Base-by-base conservation (phyloP, 768 basidiomycete species). In the Cystofilobasidium capitatum region DNA sequence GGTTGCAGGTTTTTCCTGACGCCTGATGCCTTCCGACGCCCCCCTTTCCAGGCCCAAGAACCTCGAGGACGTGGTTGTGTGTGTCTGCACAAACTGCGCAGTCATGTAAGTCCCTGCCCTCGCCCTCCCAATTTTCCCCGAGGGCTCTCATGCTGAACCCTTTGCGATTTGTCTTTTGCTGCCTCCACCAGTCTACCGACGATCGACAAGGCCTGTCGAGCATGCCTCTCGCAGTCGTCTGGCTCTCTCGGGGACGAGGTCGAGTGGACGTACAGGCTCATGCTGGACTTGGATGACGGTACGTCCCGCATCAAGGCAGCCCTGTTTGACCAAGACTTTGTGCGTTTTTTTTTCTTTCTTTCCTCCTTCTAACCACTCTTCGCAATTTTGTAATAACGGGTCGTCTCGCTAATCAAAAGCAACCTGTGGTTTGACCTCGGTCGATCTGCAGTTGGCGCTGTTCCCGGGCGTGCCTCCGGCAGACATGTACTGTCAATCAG, bases 201-300 rank as follows among this genome's bases (percentile, higher is more conserved):
- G 2, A 14, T 20, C 20, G 59, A 61, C 37, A 35, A 35, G 20
- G 59, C 20, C 39, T 61, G 59, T 39, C 59, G 59, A 14, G n/a
- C n/a, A 4, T 61, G 59, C 44, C 37, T 42, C 29, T 31, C 29
- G 16, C 51, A 55, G 51, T 31, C 29, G 16, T 26, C 29, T n/a
- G 51, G 17, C 31, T 55, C 51, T 26, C 51, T 55, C 24, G 59
- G 44, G 31, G 29, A 20, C 29, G 31, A 40, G 29, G 31, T 61
- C 24, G 24, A 45, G 5, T 61, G 59, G 59, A 44, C 31, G 40
- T 61, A 61, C 24, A 36, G 59, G 5, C 3, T 61, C 31, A 45
- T 61, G 39, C 59, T 61, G 20, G 4, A 44, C 20, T 20, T 61
- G 35, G 40, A 61, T 17, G 59, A 61, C n/a, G 59, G 59, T 6